phyloP scores from a whole-genome alignment of 768 basidiomycete species.

The Calvatia gigantea region DNA sequence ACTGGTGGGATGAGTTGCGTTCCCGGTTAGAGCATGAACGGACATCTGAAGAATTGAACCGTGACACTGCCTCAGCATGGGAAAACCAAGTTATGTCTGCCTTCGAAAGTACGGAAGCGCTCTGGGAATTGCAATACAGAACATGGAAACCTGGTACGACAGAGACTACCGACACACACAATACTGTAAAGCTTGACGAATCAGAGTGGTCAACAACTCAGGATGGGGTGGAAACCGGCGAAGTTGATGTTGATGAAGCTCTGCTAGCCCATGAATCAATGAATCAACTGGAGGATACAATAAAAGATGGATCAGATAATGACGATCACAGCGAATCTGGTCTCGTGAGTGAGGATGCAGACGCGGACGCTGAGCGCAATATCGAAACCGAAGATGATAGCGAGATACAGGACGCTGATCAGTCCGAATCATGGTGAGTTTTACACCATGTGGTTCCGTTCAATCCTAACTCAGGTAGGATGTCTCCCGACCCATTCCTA shows the following conservation, averaged over 20 bases:
- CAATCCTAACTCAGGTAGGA: neutral
- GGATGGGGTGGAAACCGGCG: conserved; percentile 24
- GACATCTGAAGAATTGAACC: conserved; percentile 16
- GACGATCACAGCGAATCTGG: conserved; percentile 17
- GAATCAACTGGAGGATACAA: conserved; percentile 20
- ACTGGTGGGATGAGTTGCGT: conserved; percentile 73
- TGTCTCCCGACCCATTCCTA: conserved; percentile 4
- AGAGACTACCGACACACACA: conserved; percentile 7
- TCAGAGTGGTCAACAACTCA: conserved; percentile 29
- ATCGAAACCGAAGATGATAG: conserved; percentile 4
- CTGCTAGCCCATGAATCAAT: neutral
- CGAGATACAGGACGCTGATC: neutral
- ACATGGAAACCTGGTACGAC: conserved; percentile 48
- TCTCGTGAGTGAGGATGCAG: conserved; percentile 21
- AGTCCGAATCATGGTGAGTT: neutral
- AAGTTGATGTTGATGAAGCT: conserved; percentile 19
- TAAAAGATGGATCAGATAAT: conserved; percentile 30
- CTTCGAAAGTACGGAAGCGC: conserved; percentile 85
- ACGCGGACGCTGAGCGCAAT: conserved; percentile 14
- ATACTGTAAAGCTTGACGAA: conserved; percentile 18
- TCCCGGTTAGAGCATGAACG: conserved; percentile 52
- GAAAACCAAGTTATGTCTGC: conserved; percentile 78
- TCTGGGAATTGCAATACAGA: conserved; percentile 69
- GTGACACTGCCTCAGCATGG: conserved; percentile 38
- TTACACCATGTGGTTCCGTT: no score